These are phyloP conservation scores for Suillus plorans DNA, from an alignment of 768 basidiomycete genomes.

Conservation along the genomic window DNA sequence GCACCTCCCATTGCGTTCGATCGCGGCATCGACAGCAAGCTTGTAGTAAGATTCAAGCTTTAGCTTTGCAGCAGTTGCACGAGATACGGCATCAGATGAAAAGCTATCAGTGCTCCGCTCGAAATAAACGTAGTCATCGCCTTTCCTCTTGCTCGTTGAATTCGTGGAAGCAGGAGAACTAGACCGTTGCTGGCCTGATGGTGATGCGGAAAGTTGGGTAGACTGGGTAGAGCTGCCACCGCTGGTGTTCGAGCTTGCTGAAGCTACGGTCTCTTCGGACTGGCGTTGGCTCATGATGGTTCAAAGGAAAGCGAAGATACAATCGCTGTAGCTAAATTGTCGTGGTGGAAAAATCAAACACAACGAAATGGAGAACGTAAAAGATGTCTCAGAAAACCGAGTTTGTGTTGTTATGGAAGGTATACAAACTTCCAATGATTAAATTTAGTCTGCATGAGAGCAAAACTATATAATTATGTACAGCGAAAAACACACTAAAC, in stretches of 20 bases:
- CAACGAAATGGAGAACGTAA: conserved; percentile 27
- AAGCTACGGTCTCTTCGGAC: conserved; percentile 20
- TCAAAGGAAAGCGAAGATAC: conserved; percentile 7
- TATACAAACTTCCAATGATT: conserved; percentile 3
- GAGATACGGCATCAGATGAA: conserved; percentile 83
- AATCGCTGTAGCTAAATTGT: conserved; percentile 3
- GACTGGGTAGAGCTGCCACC: conserved; percentile 1
- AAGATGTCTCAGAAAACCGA: conserved; percentile 11
- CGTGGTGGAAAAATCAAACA: conserved; percentile 7
- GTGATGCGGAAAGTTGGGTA: conserved; percentile 9
- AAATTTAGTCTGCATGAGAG: conserved; percentile 3
- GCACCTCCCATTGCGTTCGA: conserved; percentile 92
- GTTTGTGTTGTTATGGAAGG: conserved; percentile 11
- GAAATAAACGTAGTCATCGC: conserved; percentile 87
- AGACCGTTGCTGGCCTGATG: conserved; percentile 25
- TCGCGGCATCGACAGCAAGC: conserved; percentile 94
- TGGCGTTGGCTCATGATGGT: conserved; percentile 30
- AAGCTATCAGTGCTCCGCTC: conserved; percentile 82
- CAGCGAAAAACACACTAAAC: neutral
- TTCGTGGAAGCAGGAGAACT: conserved; percentile 29
- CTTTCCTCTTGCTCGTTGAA: conserved; percentile 29
- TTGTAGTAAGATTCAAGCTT: conserved; percentile 99
- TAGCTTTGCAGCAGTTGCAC: conserved; percentile 90
- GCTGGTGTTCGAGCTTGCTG: neutral
- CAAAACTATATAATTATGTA: neutral